phyloP scores from a whole-genome alignment of 2,329 filamentous ascomycete genomes.

The Monosporascus sp. region DNA sequence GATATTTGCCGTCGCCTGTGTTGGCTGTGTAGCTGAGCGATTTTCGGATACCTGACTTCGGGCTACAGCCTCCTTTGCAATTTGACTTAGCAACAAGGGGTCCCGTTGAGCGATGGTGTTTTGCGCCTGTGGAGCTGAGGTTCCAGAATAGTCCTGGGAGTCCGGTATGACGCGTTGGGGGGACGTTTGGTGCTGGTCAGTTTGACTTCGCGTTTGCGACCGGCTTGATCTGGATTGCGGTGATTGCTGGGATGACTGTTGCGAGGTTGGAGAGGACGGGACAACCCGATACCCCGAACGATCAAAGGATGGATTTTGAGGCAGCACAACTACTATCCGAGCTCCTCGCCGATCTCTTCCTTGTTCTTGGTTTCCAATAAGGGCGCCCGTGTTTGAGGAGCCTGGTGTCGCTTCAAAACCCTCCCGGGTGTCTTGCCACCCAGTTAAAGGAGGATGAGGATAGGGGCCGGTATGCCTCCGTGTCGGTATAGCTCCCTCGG shows the following conservation, averaged over 20 bases:
- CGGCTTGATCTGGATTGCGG: conserved; percentile 6
- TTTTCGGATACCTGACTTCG: conserved; percentile 3
- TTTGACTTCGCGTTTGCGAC: conserved; percentile 1
- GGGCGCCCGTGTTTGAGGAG: background rate
- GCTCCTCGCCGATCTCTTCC: background rate
- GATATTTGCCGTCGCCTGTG: conserved; percentile 15
- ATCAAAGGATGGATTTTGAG: conserved; percentile 9
- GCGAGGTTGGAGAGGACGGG: conserved; percentile 5
- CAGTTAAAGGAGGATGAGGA: background rate
- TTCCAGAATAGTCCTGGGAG: conserved; percentile 23
- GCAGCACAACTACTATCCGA: conserved; percentile 16
- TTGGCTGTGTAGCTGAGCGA: background rate
- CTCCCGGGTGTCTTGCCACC: background rate
- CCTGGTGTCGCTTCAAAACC: background rate
- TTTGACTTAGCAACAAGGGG: background rate
- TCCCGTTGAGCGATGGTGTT: conserved; percentile 8
- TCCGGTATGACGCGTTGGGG: conserved; percentile 24
- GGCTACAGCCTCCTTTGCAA: conserved; percentile 2
- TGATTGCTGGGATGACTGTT: conserved; percentile 8
- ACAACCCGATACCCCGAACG: conserved; percentile 14
- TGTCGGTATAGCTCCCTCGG: conserved; percentile 2
- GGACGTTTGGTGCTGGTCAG: background rate
- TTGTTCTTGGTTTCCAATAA: background rate
- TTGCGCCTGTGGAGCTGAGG: conserved; percentile 14
- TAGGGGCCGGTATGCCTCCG: conserved; percentile 1